phyloP scores from a whole-genome alignment of 768 basidiomycete genomes.

The Pulveroboletus sp. region DNA sequence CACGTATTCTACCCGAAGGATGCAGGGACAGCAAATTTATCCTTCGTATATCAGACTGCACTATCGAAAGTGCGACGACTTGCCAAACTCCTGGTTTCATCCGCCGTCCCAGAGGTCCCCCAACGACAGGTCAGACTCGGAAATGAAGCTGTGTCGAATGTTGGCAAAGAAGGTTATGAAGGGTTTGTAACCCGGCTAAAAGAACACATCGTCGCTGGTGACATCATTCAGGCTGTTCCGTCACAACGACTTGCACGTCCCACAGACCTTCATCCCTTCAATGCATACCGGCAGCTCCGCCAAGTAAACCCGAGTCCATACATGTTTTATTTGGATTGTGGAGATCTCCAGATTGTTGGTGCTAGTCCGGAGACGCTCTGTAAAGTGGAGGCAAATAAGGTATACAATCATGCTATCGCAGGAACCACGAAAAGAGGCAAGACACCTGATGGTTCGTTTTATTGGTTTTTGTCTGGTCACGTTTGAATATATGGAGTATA shows the following conservation, averaged over 20 bases:
- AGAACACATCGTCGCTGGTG: conserved; percentile 90
- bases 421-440: conserved; percentile 89
- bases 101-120: conserved; percentile 55
- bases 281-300: conserved; percentile 89
- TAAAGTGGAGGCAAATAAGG: conserved; percentile 88
- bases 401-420: conserved; percentile 97
- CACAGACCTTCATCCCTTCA: conserved; percentile 92
- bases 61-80: conserved; percentile 76
- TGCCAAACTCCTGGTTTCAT: conserved; percentile 61
- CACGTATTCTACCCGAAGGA: conserved; percentile 86
- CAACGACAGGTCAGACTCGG: conserved; percentile 66
- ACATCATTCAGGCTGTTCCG: conserved; percentile 98
- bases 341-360: conserved; percentile 91
- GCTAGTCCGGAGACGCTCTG: conserved; percentile 97
- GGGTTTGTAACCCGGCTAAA: conserved; percentile 87
- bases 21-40: conserved; percentile 60
- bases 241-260: conserved; percentile 86
- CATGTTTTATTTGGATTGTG: conserved; percentile 97
- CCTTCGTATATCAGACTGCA: conserved; percentile 86
- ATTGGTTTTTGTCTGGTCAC: conserved; percentile 1
- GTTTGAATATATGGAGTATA: conserved; percentile 32
- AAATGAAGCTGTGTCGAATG: conserved; percentile 74
- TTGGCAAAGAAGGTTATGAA: conserved; percentile 91
- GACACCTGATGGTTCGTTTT: conserved; percentile 69
- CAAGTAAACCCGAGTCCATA: conserved; percentile 97